Evolutionary conservation across 495 filamentous ascomycete species (phyloP).

Genomic region (Annulohypoxylon maeteangense): DNA sequence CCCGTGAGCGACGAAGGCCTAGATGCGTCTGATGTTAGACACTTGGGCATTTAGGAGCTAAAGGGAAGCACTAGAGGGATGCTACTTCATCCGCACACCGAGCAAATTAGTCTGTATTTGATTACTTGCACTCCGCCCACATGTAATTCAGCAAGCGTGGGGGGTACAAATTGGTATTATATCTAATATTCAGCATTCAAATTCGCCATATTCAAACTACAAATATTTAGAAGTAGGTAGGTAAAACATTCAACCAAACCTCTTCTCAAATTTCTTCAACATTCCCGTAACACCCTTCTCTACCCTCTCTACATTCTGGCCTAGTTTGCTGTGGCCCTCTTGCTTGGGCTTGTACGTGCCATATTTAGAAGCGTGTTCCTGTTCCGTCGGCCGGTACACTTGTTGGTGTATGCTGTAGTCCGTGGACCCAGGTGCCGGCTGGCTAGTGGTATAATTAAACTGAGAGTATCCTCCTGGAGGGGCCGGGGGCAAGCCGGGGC

Average conservation of each 20-base stretch:
- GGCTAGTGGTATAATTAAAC: conserved; percentile 60
- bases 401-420: conserved; percentile 80
- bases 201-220: conserved; percentile 1
- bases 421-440: conserved; percentile 43
- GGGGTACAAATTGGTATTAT: conserved; percentile 8
- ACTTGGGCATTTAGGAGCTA: neutral
- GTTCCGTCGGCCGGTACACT: conserved; percentile 78
- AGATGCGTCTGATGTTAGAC: neutral
- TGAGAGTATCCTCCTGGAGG: conserved; percentile 65
- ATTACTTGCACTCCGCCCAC: neutral
- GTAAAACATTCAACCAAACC: conserved; percentile 59
- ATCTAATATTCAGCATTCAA: conserved; percentile 6
- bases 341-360: conserved; percentile 58
- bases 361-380: conserved; percentile 60
- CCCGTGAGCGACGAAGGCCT: neutral
- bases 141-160: neutral
- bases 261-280: conserved; percentile 91
- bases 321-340: conserved; percentile 67
- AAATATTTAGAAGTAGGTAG: neutral
- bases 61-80: neutral
- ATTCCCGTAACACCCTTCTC: conserved; percentile 84
- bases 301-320: conserved; percentile 72
- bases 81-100: neutral
- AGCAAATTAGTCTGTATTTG: neutral
- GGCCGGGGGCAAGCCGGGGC: conserved; percentile 45